These are phyloP conservation scores for Plantago ovata DNA, from an alignment of 257 asterid genomes.

Conservation along the genomic window DNA sequence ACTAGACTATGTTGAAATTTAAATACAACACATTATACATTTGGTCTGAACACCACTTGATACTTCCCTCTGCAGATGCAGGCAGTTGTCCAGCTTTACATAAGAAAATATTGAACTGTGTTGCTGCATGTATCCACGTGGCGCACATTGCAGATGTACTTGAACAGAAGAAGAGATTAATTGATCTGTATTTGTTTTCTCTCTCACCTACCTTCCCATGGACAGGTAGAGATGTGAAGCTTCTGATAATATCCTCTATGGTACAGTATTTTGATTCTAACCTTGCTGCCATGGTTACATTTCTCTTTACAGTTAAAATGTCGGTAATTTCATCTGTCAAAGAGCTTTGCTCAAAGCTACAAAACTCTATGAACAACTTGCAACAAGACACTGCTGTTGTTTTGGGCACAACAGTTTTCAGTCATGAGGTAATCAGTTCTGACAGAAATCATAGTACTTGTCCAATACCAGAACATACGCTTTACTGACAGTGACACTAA, in stretches of 20 bases:
- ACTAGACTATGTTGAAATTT: background rate
- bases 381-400: conserved; percentile 35
- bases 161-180: conserved; percentile 54
- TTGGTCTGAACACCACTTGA: conserved; percentile 16
- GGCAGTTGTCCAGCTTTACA: conserved; percentile 54
- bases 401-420: conserved; percentile 31
- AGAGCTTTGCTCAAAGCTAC: conserved; percentile 69
- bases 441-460: conserved; percentile 5
- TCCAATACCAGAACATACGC: background rate
- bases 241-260: conserved; percentile 5
- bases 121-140: conserved; percentile 68
- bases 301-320: conserved; percentile 58
- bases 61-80: conserved; percentile 44
- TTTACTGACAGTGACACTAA: conserved; percentile 22
- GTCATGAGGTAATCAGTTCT: conserved; percentile 53
- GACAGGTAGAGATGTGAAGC: conserved; percentile 48
- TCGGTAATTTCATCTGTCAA: conserved; percentile 60
- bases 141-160: conserved; percentile 67
- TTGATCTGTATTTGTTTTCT: conserved; percentile 49
- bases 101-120: conserved; percentile 60
- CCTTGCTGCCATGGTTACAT: conserved; percentile 17
- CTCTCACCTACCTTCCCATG: conserved; percentile 73
- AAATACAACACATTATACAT: background rate
- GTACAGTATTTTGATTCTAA: conserved; percentile 8
- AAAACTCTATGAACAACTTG: conserved; percentile 17